Conservation (phyloP, 2,329 filamentous ascomycete genomes). For the Aspergillus udagawae region DNA sequence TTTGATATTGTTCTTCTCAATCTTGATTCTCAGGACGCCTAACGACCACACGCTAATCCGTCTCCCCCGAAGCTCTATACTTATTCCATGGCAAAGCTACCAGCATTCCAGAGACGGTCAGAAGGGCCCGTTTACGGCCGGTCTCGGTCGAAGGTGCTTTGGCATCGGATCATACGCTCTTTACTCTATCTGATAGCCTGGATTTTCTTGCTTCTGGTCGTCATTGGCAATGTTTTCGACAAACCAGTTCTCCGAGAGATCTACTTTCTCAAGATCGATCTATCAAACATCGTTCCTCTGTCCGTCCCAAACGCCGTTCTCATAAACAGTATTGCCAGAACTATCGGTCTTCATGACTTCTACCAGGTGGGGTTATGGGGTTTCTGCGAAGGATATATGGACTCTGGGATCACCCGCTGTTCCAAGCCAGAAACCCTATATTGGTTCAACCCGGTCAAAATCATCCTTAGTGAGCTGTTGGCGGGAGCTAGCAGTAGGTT, state of each 20-base stretch:
- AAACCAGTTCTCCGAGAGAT: constrained; percentile 61
- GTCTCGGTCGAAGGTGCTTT: constrained; percentile 37
- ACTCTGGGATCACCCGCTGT: constrained; percentile 67
- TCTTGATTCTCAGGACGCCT: background rate
- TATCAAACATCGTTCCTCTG: constrained; percentile 74
- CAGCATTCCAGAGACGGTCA: constrained; percentile 23
- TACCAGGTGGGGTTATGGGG: constrained; percentile 91
- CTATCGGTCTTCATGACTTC: constrained; percentile 86
- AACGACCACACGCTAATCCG: background rate
- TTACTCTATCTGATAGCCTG: constrained; percentile 69
- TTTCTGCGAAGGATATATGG: constrained; percentile 81
- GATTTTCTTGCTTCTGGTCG: constrained; percentile 75
- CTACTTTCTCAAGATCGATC: constrained; percentile 81
- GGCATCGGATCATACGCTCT: constrained; percentile 62
- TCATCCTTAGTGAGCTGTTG: constrained; percentile 75
- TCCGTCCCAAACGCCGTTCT: constrained; percentile 67
- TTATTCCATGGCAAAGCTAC: constrained; percentile 22
- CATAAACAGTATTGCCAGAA: constrained; percentile 82
- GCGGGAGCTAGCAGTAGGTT: constrained; percentile 68
- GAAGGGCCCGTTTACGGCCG: constrained; percentile 26
- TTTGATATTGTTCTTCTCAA: background rate
- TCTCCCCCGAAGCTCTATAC: background rate
- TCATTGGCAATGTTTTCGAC: constrained; percentile 69
- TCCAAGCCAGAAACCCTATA: constrained; percentile 67
- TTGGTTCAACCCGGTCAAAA: constrained; percentile 87